Conservation (phyloP, 2,329 filamentous ascomycete species). For the Trichoderma polysporum region DNA sequence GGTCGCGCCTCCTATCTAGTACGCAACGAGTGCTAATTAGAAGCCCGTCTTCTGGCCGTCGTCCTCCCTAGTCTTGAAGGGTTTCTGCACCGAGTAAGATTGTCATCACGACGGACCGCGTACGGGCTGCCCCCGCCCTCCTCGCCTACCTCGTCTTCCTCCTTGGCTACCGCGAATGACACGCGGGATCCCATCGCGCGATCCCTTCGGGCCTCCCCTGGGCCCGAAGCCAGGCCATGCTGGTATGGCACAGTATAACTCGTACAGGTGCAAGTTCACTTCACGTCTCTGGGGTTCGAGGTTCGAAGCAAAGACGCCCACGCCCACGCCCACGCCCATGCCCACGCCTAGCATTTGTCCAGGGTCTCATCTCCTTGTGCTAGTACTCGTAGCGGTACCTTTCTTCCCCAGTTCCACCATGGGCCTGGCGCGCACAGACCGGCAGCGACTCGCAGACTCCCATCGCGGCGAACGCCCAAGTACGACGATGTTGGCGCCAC, state of each 20-base stretch:
- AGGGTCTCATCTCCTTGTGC: not conserved
- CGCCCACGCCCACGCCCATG: not conserved
- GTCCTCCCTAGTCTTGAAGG: conserved; percentile 8
- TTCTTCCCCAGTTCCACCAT: conserved; percentile 17
- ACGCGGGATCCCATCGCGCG: conserved; percentile 16
- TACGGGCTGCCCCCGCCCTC: not conserved
- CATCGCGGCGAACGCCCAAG: conserved; percentile 6
- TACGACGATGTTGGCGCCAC: conserved; percentile 5
- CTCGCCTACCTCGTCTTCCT: not conserved
- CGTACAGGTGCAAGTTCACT: not conserved
- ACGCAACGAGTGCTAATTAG: not conserved
- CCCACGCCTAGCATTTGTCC: not conserved
- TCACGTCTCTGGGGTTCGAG: not conserved
- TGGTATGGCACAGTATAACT: not conserved
- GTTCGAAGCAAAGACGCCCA: not conserved
- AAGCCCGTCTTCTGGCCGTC: not conserved
- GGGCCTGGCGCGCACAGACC: conserved; percentile 13
- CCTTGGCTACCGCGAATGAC: conserved; percentile 12
- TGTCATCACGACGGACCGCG: conserved; percentile 16
- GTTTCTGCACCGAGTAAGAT: conserved; percentile 9
- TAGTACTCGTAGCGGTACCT: no score
- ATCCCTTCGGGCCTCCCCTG: not conserved
- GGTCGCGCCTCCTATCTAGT: not conserved
- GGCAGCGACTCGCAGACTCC: conserved; percentile 14
- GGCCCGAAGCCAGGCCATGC: not conserved